Conservation (phyloP, 768 basidiomycete species). For the Suillus subluteus region DNA sequence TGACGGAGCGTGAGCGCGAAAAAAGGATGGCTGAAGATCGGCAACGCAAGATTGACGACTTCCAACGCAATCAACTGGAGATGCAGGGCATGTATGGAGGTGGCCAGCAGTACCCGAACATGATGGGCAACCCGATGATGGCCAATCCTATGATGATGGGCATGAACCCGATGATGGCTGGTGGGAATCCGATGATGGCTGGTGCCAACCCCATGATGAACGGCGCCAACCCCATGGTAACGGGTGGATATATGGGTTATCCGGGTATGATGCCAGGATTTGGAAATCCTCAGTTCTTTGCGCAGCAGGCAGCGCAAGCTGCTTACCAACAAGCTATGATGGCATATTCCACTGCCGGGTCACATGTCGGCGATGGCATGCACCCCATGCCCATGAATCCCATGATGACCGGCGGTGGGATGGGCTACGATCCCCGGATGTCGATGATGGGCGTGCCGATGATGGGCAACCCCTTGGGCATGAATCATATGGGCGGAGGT, state of each 20-base stretch:
- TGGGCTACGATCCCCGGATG: conserved; percentile 75
- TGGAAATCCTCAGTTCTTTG: conserved; percentile 78
- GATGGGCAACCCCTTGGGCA: conserved; percentile 51
- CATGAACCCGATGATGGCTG: conserved; percentile 62
- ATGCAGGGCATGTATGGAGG: conserved; percentile 83
- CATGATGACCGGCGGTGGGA: conserved; percentile 59
- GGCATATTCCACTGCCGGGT: conserved; percentile 69
- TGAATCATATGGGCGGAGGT: conserved; percentile 47
- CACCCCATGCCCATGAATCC: conserved; percentile 47
- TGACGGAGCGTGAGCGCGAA: conserved; percentile 96
- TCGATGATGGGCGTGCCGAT: conserved; percentile 81
- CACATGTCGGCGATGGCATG: conserved; percentile 65
- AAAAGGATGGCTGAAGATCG: conserved; percentile 90
- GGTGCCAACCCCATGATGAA: conserved; percentile 50
- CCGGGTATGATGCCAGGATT: conserved; percentile 44
- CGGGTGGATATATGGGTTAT: conserved; percentile 51
- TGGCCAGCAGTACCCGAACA: conserved; percentile 42
- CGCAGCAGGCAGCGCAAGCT: conserved; percentile 78
- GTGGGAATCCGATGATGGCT: conserved; percentile 53
- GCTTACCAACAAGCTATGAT: conserved; percentile 92
- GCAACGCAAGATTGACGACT: conserved; percentile 89
- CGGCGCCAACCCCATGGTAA: conserved; percentile 53
- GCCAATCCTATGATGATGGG: conserved; percentile 68
- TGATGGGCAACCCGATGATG: conserved; percentile 73
- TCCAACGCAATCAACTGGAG: conserved; percentile 87